These are phyloP conservation scores for Cytospora paraplurivora DNA, from an alignment of 2,329 filamentous ascomycete species.

Conservation along the genomic window DNA sequence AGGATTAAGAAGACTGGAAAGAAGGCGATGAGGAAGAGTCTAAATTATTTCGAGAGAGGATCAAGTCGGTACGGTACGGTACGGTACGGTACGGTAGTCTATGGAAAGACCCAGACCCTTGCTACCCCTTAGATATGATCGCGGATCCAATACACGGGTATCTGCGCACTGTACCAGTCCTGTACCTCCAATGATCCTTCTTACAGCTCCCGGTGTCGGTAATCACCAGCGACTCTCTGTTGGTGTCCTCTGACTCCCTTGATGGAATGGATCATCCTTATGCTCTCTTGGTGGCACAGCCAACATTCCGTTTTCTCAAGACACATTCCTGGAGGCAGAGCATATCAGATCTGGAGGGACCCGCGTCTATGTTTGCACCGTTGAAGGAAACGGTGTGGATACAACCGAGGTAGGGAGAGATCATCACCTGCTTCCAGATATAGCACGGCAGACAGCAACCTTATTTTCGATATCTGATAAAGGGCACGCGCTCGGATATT, in stretches of 20 bases:
- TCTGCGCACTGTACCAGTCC: background rate
- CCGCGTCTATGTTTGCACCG: background rate
- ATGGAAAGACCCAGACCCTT: slow-evolving; percentile 1
- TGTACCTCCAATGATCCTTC: background rate
- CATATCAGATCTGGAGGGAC: background rate
- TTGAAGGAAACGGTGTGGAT: background rate
- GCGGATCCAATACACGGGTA: background rate
- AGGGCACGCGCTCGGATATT: background rate
- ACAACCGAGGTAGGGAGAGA: background rate
- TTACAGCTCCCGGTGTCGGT: background rate
- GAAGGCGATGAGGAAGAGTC: background rate
- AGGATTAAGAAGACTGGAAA: background rate
- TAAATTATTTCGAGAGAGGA: background rate
- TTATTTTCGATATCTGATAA: slow-evolving; percentile 4
- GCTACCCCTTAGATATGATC: background rate
- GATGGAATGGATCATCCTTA: background rate
- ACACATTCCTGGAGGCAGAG: background rate
- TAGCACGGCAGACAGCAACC: slow-evolving; percentile 3
- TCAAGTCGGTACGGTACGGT: background rate
- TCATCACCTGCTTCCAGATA: background rate
- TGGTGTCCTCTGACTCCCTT: background rate
- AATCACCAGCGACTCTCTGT: background rate
- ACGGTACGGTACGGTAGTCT: background rate
- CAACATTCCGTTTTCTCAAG: background rate
- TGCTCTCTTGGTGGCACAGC: too few species aligned